Conservation (phyloP, 2,329 filamentous ascomycete species). For the Trichoderma atrobrunneum region DNA sequence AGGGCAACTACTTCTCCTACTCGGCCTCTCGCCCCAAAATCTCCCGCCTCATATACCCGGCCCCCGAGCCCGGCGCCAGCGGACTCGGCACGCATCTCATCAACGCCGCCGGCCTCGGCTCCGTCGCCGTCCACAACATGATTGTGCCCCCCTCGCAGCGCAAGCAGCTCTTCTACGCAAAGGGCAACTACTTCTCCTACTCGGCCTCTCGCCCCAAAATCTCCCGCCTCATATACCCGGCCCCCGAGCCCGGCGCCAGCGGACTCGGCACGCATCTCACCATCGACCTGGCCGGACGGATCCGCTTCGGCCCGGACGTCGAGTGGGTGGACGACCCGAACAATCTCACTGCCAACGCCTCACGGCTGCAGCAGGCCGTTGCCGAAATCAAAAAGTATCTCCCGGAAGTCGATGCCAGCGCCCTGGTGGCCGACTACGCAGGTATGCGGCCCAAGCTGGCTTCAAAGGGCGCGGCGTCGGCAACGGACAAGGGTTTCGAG, state of each 20-base stretch:
- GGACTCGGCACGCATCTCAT: slow-evolving; percentile 89
- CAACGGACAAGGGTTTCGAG: slow-evolving; percentile 65
- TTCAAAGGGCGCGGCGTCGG: slow-evolving; percentile 53
- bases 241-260: slow-evolving; percentile 74
- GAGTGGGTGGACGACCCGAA: slow-evolving; percentile 78
- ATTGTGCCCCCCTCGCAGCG: slow-evolving; percentile 60
- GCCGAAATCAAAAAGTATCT: slow-evolving; percentile 76
- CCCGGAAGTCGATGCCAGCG: slow-evolving; percentile 64
- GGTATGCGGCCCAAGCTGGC: slow-evolving; percentile 87
- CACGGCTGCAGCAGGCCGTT: slow-evolving; percentile 64
- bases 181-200: slow-evolving; percentile 95
- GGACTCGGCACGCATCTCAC: slow-evolving; percentile 93
- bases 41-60: slow-evolving; percentile 79
- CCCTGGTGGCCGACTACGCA: slow-evolving; percentile 78
- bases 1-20: slow-evolving; percentile 90
- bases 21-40: slow-evolving; percentile 60
- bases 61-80: slow-evolving; percentile 74
- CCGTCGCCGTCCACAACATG: slow-evolving; percentile 77
- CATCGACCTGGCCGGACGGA: slow-evolving; percentile 76
- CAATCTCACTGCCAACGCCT: slow-evolving; percentile 66
- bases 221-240: slow-evolving; percentile 79
- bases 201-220: slow-evolving; percentile 60
- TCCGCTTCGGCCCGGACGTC: slow-evolving; percentile 92
- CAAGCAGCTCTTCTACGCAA: slow-evolving; percentile 72
- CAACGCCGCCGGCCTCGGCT: slow-evolving; percentile 81